Evolutionary conservation across 441 rosid species (phyloP).

Genomic region (Bruguiera hainesii): DNA sequence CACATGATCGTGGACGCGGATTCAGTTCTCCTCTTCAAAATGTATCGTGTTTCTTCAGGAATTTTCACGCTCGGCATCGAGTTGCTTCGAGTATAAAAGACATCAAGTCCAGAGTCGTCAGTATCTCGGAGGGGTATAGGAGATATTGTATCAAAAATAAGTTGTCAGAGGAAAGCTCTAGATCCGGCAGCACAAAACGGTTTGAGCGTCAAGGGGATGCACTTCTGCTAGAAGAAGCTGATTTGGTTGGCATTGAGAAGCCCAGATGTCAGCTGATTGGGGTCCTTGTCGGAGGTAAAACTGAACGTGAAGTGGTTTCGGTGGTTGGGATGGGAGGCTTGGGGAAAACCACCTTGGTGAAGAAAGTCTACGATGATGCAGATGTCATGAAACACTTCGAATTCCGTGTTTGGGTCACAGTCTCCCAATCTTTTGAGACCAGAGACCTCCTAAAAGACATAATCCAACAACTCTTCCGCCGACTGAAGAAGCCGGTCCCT

Average conservation of each 20-base stretch:
- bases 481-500: conserved; percentile 3
- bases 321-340: conserved; percentile 29
- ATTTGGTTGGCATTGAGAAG: conserved; percentile 30
- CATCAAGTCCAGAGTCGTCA: conserved; percentile 17
- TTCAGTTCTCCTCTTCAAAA: conserved; percentile 11
- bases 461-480: conserved; percentile 14
- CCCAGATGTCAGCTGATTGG: conserved; percentile 16
- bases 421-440: conserved; percentile 16
- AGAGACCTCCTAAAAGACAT: conserved; percentile 19
- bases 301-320: conserved; percentile 22
- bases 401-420: conserved; percentile 18
- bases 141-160: conserved; percentile 22
- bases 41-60: conserved; percentile 24
- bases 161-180: conserved; percentile 15
- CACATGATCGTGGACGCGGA: conserved; percentile 18
- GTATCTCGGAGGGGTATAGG: conserved; percentile 23
- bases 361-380: conserved; percentile 14
- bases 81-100: conserved; percentile 26
- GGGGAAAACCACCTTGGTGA: conserved; percentile 27
- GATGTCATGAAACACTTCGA: conserved; percentile 13
- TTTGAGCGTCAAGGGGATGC: conserved; percentile 16
- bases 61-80: conserved; percentile 32
- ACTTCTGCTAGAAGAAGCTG: conserved; percentile 20
- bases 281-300: conserved; percentile 14
- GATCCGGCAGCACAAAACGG: conserved; percentile 15